Conservation (phyloP, 2,329 filamentous ascomycete species). For the Ceratocystis lukuohia region DNA sequence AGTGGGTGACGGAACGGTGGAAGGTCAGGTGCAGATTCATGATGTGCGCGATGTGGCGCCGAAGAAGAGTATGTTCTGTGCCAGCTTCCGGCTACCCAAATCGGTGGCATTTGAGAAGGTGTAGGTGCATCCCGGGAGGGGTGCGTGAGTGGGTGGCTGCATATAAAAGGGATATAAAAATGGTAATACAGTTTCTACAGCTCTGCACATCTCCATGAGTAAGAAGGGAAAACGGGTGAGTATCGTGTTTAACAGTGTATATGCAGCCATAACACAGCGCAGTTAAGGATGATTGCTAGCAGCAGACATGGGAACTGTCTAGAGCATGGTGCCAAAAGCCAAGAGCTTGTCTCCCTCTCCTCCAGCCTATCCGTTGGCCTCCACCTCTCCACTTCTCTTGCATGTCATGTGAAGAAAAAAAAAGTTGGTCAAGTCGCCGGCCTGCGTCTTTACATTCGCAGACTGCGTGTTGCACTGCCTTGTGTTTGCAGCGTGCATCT, state of each 20-base stretch:
- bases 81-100: constrained; percentile 70
- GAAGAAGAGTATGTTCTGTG: constrained; percentile 93
- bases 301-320: too few species aligned
- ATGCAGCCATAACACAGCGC: too few species aligned
- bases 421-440: background rate
- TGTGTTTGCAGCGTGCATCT: background rate
- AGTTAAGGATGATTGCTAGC: too few species aligned
- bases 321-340: too few species aligned
- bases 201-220: background rate
- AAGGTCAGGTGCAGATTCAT: constrained; percentile 42
- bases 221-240: too few species aligned
- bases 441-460: background rate
- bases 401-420: too few species aligned
- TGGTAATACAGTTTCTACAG: background rate
- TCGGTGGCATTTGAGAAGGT: constrained; percentile 61
- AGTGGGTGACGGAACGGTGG: constrained; percentile 34
- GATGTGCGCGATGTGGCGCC: constrained; percentile 81
- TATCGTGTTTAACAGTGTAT: background rate
- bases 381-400: too few species aligned
- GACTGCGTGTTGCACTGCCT: background rate
- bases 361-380: too few species aligned
- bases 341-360: too few species aligned
- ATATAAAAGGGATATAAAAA: constrained; percentile 2
- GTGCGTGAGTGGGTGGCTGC: background rate
- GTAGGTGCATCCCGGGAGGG: background rate